Evolutionary conservation across 768 basidiomycete genomes (phyloP).

Genomic region (Tricholoma saponaceum): DNA sequence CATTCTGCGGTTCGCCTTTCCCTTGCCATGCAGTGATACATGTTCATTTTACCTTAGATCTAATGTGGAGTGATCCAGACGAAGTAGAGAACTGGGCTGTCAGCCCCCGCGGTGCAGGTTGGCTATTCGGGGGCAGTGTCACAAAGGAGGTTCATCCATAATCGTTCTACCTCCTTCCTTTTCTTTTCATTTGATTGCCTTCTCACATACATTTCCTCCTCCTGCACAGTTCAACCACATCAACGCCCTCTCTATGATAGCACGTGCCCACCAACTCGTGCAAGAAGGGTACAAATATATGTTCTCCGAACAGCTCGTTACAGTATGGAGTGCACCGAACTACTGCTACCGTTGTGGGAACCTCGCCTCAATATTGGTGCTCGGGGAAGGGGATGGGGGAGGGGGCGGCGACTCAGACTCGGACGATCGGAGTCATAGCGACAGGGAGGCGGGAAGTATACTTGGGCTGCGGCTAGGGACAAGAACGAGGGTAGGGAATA

Average conservation of each 20-base stretch:
- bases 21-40: not conserved
- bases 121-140: constrained; percentile 86
- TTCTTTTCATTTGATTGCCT: not conserved
- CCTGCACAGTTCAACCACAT: constrained; percentile 80
- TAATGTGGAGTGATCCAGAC: constrained; percentile 99
- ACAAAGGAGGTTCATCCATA: constrained; percentile 64
- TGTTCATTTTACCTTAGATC: constrained; percentile 43
- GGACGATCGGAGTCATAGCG: not conserved
- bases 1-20: constrained; percentile 71
- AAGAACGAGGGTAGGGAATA: constrained; percentile 2
- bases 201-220: not conserved
- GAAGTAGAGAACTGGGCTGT: constrained; percentile 96
- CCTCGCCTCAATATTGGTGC: constrained; percentile 85
- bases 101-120: constrained; percentile 93
- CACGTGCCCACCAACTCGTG: constrained; percentile 94
- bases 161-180: not conserved
- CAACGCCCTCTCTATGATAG: constrained; percentile 83
- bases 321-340: constrained; percentile 91
- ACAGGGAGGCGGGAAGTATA: not conserved
- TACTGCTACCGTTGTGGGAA: constrained; percentile 84
- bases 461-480: not conserved
- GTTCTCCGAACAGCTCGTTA: constrained; percentile 91
- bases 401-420: not conserved
- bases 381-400: constrained; percentile 53
- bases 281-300: constrained; percentile 96